Evolutionary conservation across 441 rosid genomes (phyloP).

Genomic region (Gossypium davidsonii): DNA sequence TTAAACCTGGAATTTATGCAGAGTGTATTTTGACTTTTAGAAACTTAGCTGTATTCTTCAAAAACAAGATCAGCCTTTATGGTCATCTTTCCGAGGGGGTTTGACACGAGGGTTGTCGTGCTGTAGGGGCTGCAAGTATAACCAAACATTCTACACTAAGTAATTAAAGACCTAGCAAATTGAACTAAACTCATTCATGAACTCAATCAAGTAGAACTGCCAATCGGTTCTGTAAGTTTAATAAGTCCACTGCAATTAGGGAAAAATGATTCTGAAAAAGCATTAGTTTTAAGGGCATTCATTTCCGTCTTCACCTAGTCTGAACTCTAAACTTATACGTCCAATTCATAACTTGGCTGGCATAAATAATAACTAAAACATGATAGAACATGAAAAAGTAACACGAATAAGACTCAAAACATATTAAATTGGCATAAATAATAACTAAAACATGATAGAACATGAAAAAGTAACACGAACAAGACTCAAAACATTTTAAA

Average conservation of each 20-base stretch:
- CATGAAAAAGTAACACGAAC: too few relatives aligned
- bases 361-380: too few relatives aligned
- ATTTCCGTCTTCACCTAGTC: background rate
- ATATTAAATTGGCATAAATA: background rate
- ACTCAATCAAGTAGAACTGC: background rate
- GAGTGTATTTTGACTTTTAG: background rate
- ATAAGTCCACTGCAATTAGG: background rate
- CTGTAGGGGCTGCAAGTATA: slow-evolving; percentile 71
- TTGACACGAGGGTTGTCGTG: slow-evolving; percentile 43
- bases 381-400: background rate
- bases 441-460: too few relatives aligned
- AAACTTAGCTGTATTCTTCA: slow-evolving; percentile 21
- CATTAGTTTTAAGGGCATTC: background rate
- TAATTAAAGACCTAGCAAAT: background rate
- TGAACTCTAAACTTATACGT: background rate
- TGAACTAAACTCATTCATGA: slow-evolving; percentile 11
- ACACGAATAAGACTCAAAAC: background rate
- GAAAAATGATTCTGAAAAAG: background rate
- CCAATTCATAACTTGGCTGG: background rate
- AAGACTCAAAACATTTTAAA: background rate
- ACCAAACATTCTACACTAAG: slow-evolving; percentile 6
- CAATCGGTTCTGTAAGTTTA: background rate
- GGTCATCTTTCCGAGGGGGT: slow-evolving; percentile 48
- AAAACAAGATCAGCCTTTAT: slow-evolving; percentile 62
- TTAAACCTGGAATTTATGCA: background rate